Base-by-base conservation (phyloP, 306 rosid species). In the Quercus agrifolia region DNA sequence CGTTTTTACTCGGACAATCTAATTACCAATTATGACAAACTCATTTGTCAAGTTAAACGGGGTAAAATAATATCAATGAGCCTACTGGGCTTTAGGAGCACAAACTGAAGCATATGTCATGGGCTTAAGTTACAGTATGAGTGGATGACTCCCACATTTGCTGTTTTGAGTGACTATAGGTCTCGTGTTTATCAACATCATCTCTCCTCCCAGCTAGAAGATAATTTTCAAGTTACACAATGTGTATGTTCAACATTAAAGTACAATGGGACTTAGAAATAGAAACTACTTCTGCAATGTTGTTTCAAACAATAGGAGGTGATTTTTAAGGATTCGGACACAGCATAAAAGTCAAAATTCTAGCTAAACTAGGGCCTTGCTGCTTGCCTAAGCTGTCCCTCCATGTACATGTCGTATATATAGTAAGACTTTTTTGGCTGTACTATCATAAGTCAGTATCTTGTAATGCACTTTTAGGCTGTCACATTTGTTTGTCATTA, bases 11-110 rank as follows among this genome's bases (percentile, higher is more conserved):
- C 70, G 21, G 15, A 56, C 67, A 9, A 18, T 51, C 66, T 27
- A 7, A 61, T 46, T 80, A 23, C 78, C 57, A 67, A 83, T 46
- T n/a, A 67, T 17, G 54, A 38, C n/a, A 58, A 5, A 18, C 44
- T 66, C 44, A 17, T 66, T 66, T 31, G 46, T 66, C 19, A 28
- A 63, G 54, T 28, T 15, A 15, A 14, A 63, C 7, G 30, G 41
- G 41, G 31, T 27, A 21, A 63, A 14, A 5, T 38, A 38, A 38
- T 38, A 38, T 38, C 46, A 7, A 7, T 7, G 10, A 38, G 46
- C 1, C 46, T 38, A 38, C 2, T 38, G 46, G 11, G 12, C 46
- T 41, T 41, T 41, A 8, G 44, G 11, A 41, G 46, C 46, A 41
- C 46, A 8, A 8, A 41, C 46, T 41, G 46, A 8, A 41, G 46